Base-by-base conservation (phyloP, 345 rosid genomes). In the Citrus hindsii region DNA sequence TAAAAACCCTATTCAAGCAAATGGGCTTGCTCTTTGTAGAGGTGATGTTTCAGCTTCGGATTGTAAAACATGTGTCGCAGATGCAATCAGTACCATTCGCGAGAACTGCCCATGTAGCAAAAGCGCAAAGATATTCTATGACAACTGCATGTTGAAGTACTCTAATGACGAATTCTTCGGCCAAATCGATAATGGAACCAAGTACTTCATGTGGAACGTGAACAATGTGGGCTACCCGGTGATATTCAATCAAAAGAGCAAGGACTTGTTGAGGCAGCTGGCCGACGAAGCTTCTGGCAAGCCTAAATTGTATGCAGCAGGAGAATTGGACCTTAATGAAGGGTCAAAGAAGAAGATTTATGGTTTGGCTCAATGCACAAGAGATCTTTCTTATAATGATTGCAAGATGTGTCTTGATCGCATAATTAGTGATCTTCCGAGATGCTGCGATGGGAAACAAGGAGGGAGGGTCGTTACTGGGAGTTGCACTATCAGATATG, bases 111-210 rank as follows among this genome's bases (percentile, higher is more conserved):
- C 93, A 0, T 14, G 30, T 70, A 72, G 83, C 85, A 89, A 85
- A 72, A 84, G 77, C 0, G 89, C 84, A 5, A 64, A 86, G 66
- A 80, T 92, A 35, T 86, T 88, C 87, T 89, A 87, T 27, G 93
- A 92, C 33, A 46, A 87, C 59, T 93, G 98, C 71, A 79, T 90
- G 27, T 72, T 93, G 74, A 90, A 93, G 87, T 90, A 89, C 69
- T 84, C 91, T 0, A 69, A 86, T 42, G 48, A 10, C 8, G 32
- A 84, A 6, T 93, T 93, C 87, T 84, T 92, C 1, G 90, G 90
- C 9, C 77, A 67, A 63, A 86, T 92, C 8, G 92, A 93, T 63
- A 68, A 60, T 46, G 16, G 56, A 62, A 83, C 79, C 82, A 83
- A 38, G 80, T 76, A 87, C 77, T 83, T 70, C 66, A 37, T 80